Base-by-base conservation (phyloP, 208 protist species). In the Herpetomonas tarakana region DNA sequence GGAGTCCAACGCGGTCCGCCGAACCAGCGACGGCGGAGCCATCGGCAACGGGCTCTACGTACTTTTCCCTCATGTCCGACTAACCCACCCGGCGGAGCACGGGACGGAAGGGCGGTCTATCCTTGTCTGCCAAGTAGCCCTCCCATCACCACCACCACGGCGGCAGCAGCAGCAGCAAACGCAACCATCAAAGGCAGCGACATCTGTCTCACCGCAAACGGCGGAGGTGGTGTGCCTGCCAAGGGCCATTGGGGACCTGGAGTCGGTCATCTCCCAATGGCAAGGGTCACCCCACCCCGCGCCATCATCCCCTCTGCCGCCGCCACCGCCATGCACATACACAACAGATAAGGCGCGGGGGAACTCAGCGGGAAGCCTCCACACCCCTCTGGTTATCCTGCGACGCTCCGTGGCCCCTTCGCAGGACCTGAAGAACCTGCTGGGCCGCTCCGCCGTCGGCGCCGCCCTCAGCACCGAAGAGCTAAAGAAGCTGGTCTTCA, bases 371-470 rank as follows among this genome's bases (percentile, higher is more conserved):
- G n/a, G 1, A 18, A 9, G 65, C 14, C 70, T 54, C 9, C 65
- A 50, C 27, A 76, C 67, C 0, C 84, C 84, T 14, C 64, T 86
- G 30, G 18, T 65, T n/a, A 62, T 88, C 18, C 59, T 88, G 31
- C 68, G 76, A 1, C 50, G 74, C 14, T 47, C 65, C 4, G 78
- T 88, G 51, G 53, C 67, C 12, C 58, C 74, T 7, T 81, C 66
- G 22, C 84, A 88, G 52, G 71, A 72, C 21, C 58, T 91, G 14
- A 88, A 86, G 55, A 86, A 86, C 59, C 47, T 86, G n/a, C 49
- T 91, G 2, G 50, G 71, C 1, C 77, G 73, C 52, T 83, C 84
- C 39, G 71, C 65, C 14, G 62, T 91, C 28, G 80, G 84, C 1
- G 68, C 64, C 18, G 64, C 68, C 14, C 65, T 91, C 16, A 69